Evolutionary conservation across 2,329 filamentous ascomycete genomes (phyloP).

Genomic region (Hymenoscyphus salicellus): DNA sequence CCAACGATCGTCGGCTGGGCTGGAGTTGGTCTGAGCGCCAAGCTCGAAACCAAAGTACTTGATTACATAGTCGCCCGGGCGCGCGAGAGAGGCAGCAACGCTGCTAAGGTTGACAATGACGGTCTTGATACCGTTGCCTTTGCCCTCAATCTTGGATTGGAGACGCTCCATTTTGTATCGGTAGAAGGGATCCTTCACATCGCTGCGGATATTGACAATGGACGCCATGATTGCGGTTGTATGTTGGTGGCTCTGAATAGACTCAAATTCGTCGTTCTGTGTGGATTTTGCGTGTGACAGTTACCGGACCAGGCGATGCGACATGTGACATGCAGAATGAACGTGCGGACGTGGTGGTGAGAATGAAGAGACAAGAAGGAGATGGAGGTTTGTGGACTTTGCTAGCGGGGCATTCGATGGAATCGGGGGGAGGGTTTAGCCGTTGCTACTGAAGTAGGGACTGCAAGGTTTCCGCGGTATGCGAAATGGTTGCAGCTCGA

Average conservation of each 20-base stretch:
- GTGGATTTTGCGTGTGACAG: conserved; percentile 22
- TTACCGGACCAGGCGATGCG: conserved; percentile 34
- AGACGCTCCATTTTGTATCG: conserved; percentile 99
- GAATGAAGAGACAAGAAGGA: conserved; percentile 43
- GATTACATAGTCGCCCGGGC: conserved; percentile 92
- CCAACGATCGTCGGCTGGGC: conserved; percentile 96
- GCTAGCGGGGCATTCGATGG: conserved; percentile 35
- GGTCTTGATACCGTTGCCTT: conserved; percentile 99
- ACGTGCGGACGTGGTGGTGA: conserved; percentile 34
- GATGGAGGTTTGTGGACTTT: conserved; percentile 47
- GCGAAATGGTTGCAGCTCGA: conserved; percentile 96
- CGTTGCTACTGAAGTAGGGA: conserved; percentile 85
- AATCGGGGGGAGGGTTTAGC: conserved; percentile 55
- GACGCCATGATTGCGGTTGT: conserved; percentile 77
- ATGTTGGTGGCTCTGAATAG: conserved; percentile 15
- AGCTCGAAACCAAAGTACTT: conserved; percentile 99
- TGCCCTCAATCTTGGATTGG: conserved; percentile 99
- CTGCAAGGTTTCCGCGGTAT: conserved; percentile 92
- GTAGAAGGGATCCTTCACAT: conserved; percentile 98
- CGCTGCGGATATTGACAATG: conserved; percentile 89
- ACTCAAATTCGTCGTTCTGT: conserved; percentile 18
- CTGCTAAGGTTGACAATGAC: conserved; percentile 96
- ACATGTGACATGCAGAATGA: conserved; percentile 43
- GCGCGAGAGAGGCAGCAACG: conserved; percentile 86
- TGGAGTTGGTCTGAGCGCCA: conserved; percentile 96